A percentile compares a stretch with the other conserved stretches of the same genome.
Evolutionary conservation across 352 stramenopile genomes (phyloP).

Genomic region (Phytophthora pinifolia): DNA sequence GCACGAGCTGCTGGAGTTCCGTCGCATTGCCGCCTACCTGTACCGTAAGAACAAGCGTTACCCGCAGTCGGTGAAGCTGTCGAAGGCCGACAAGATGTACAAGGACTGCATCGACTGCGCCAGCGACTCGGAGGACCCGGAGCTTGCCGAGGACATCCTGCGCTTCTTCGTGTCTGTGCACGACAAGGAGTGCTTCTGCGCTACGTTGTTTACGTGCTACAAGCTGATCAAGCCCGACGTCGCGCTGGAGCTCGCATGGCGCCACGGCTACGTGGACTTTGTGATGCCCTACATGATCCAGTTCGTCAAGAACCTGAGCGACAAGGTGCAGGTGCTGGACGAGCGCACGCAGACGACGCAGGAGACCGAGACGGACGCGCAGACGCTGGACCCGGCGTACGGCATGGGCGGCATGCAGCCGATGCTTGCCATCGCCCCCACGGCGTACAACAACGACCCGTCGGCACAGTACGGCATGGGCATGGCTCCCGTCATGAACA

Average conservation of each 20-base stretch:
- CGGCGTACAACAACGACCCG: constrained; percentile 85
- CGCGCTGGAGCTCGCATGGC: constrained; percentile 98
- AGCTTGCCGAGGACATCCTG: constrained; percentile 97
- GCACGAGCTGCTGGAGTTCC: constrained; percentile 99
- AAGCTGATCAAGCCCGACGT: constrained; percentile 98
- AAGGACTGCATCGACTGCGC: constrained; percentile 99
- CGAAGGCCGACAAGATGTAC: constrained; percentile 99
- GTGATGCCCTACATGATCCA: constrained; percentile 99
- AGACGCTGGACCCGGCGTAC: constrained; percentile 63
- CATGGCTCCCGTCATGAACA: constrained; percentile 53
- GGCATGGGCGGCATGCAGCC: constrained; percentile 81
- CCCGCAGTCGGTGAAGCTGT: constrained; percentile 97
- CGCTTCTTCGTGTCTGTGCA: constrained; percentile 99
- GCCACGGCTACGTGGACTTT: constrained; percentile 98
- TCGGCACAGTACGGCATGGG: constrained; percentile 57
- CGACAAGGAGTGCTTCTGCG: constrained; percentile 99
- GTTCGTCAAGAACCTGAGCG: constrained; percentile 96
- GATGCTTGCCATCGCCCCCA: constrained; percentile 81
- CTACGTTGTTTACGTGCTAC: constrained; percentile 98
- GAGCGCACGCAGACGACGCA: constrained; percentile 86
- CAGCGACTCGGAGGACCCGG: constrained; percentile 94
- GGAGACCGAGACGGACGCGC: constrained; percentile 58
- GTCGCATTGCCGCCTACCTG: constrained; percentile 98
- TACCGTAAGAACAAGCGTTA: constrained; percentile 99
- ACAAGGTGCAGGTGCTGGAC: constrained; percentile 94